Evolutionary conservation across 306 rosid species (phyloP).

Genomic region (Cucurbita moschata): DNA sequence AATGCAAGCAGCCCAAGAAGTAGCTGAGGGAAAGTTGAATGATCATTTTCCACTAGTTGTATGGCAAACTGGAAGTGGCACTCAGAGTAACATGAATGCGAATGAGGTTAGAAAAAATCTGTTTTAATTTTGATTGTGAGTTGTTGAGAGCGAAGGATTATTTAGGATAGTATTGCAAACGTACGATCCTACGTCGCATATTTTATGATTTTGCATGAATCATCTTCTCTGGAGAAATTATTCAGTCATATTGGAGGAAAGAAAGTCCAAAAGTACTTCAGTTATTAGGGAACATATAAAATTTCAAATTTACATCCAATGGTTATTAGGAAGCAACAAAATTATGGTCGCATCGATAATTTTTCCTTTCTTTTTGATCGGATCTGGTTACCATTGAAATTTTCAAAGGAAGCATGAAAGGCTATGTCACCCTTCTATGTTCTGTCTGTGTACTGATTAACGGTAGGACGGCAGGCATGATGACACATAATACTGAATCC

Average conservation of each 20-base stretch:
- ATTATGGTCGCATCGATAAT: neutral
- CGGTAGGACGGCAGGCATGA: neutral
- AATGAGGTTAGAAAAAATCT: conserved; percentile 44
- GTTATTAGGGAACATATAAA: too few species aligned
- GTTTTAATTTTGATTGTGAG: neutral
- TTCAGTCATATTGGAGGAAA: too few species aligned
- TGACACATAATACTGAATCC: neutral
- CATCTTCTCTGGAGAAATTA: neutral
- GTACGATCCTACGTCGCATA: neutral
- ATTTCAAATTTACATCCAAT: too few species aligned
- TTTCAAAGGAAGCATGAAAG: neutral
- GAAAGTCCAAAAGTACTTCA: too few species aligned
- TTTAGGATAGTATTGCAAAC: neutral
- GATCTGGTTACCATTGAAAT: neutral
- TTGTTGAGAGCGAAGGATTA: neutral
- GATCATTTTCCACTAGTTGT: conserved; percentile 94
- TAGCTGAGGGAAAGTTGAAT: conserved; percentile 88
- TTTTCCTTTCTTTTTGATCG: neutral
- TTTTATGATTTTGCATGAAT: neutral
- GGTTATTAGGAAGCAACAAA: too few species aligned
- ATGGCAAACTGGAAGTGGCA: conserved; percentile 99
- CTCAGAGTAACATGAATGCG: conserved; percentile 98
- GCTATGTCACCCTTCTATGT: neutral
- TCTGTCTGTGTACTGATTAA: neutral
- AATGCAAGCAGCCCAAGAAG: conserved; percentile 90